Conservation (phyloP, 2,329 filamentous ascomycete species). For the Nannizzia gypsea region DNA sequence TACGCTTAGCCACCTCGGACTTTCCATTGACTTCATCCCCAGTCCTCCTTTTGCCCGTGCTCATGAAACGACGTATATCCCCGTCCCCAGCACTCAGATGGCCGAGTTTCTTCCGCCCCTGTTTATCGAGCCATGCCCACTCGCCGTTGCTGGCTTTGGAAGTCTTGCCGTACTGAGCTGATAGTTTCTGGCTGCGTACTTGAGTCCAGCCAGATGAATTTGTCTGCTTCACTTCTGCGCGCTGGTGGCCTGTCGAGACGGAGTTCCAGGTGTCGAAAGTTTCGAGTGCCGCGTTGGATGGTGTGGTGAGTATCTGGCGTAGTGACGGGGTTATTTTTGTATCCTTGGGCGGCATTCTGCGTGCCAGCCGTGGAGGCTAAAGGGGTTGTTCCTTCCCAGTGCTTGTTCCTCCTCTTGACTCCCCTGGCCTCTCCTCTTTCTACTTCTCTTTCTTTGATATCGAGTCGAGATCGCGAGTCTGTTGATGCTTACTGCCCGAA, state of each 20-base stretch:
- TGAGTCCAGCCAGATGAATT: slow-evolving; percentile 15
- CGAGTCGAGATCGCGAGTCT: not conserved
- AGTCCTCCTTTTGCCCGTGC: slow-evolving; percentile 26
- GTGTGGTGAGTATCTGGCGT: slow-evolving; percentile 16
- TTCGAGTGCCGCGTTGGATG: slow-evolving; percentile 16
- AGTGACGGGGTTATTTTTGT: slow-evolving; percentile 17
- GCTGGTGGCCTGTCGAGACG: slow-evolving; percentile 17
- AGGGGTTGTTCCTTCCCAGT: not conserved
- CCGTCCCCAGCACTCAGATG: not conserved
- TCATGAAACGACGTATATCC: slow-evolving; percentile 37
- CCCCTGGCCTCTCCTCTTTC: not conserved
- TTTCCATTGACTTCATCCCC: not conserved
- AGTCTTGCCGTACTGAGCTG: slow-evolving; percentile 11
- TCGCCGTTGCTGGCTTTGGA: slow-evolving; percentile 15
- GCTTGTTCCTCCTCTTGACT: not conserved
- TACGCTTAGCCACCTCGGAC: not conserved
- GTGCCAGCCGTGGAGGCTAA: not conserved
- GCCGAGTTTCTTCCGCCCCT: not conserved
- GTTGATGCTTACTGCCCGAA: slow-evolving; percentile 10
- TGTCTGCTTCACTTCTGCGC: slow-evolving; percentile 13
- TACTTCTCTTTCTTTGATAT: not conserved
- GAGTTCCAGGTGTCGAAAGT: slow-evolving; percentile 17
- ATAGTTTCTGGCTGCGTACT: slow-evolving; percentile 12
- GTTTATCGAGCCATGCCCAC: slow-evolving; percentile 13
- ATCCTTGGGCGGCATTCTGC: slow-evolving; percentile 12